Evolutionary conservation across 495 filamentous ascomycete genomes (phyloP), one percentile per base, ranked within the genome.

Genomic region (Friedmanniomyces simplex): DNA sequence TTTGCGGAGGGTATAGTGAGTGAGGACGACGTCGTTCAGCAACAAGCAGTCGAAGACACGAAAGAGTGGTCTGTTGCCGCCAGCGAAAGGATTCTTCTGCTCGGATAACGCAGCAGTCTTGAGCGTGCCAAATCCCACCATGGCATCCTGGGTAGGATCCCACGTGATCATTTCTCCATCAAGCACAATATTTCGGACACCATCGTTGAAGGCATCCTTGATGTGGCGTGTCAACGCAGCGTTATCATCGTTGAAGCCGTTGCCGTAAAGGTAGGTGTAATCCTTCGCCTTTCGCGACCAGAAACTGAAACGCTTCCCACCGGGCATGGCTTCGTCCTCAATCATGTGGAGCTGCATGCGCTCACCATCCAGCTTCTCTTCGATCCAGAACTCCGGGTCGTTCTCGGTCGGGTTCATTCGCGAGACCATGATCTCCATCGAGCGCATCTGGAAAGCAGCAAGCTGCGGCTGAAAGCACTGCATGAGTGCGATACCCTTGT

Each of bases 101-200:
- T 88, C 83, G 0, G 82, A 82, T 21, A 96, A 64, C 0, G 91
- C 94, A 10, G 91, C 93, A 10, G 89, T 91, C 69, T 98, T 98
- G 26, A 98, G 76, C 0, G 88, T 95, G 6, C 93, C 93, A 64
- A 98, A 98, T 1, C 85, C 83, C 37, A 95, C 84, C 41, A 90
- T 86, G 51, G 82, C 82, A 69, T 95, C 84, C 50, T 87, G 73
- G 50, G 86, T 83, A n/a, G 89, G 83, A 68, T 97, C 89, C 94
- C 94, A 98, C 10, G 90, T 95, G 52, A 98, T 88, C 93, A 98
- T 98, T 70, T 98, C 93, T 11, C 93, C 93, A 63, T 98, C 93
- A 1, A 98, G 75, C 30, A 98, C 95, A 63, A 96, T 77, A 65
- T 89, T 88, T 45, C 83, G 73, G 10, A 97, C 91, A 0, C 83